Evolutionary conservation across 2,329 filamentous ascomycete species (phyloP).

Genomic region (Berkeleyomyces rouxiae): DNA sequence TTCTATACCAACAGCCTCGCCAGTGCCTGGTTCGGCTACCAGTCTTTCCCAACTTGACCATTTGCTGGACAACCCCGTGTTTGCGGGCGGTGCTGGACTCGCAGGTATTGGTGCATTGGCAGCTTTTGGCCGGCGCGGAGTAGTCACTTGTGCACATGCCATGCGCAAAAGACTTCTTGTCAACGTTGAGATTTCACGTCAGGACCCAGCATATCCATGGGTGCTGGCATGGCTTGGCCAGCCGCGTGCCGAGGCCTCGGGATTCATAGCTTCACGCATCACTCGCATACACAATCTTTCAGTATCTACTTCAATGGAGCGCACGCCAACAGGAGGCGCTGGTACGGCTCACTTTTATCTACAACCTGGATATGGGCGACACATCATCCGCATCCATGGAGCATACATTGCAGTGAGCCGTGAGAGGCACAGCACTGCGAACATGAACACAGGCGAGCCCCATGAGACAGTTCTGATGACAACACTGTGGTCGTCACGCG

Average conservation of each 20-base stretch:
- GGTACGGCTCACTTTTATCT: conserved; percentile 60
- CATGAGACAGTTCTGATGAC: conserved; percentile 91
- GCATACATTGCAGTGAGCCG: conserved; percentile 78
- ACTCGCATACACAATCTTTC: conserved; percentile 45
- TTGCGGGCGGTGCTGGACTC: conserved; percentile 68
- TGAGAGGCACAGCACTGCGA: conserved; percentile 69
- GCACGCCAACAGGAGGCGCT: conserved; percentile 41
- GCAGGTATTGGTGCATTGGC: conserved; percentile 72
- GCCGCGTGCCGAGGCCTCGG: conserved; percentile 45
- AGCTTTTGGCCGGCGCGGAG: conserved; percentile 62
- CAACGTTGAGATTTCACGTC: conserved; percentile 87
- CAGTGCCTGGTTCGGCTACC: neutral
- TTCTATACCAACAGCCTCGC: neutral
- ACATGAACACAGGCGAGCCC: conserved; percentile 67
- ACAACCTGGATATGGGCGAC: conserved; percentile 78
- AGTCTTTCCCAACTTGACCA: conserved; percentile 16
- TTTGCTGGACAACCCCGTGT: conserved; percentile 46
- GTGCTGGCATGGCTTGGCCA: conserved; percentile 86
- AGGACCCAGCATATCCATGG: conserved; percentile 88
- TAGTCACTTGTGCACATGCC: conserved; percentile 54
- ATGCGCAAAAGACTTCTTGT: conserved; percentile 76
- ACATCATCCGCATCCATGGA: conserved; percentile 72
- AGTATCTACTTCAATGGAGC: conserved; percentile 36
- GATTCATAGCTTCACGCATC: conserved; percentile 39
- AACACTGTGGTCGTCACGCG: conserved; percentile 73